Percentiles rank a stretch among this genome's conserved stretches.
phyloP scores from a whole-genome alignment of 2,329 filamentous ascomycete genomes.

The Cadophora gregata region DNA sequence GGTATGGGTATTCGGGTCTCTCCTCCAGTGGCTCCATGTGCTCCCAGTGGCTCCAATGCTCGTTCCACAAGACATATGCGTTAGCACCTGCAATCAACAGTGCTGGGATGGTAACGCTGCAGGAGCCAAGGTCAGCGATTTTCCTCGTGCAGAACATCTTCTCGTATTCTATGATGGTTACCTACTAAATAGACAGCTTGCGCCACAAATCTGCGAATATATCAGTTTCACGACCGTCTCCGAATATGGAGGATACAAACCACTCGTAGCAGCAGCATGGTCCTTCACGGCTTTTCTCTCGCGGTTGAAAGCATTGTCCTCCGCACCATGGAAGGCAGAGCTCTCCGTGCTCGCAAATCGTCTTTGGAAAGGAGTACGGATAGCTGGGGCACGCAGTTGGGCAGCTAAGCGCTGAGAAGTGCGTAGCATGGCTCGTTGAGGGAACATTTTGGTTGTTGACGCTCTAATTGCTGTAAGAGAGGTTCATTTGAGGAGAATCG shows the following conservation, averaged over 20 bases:
- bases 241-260: constrained; percentile 58
- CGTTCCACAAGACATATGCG: constrained; percentile 88
- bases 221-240: constrained; percentile 44
- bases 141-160: constrained; percentile 9
- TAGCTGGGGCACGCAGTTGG: constrained; percentile 60
- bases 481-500: constrained; percentile 24
- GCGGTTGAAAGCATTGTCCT: constrained; percentile 91
- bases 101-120: constrained; percentile 75
- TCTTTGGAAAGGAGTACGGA: constrained; percentile 67
- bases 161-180: constrained; percentile 13
- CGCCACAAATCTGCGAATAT: constrained; percentile 79
- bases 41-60: constrained; percentile 95
- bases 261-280: constrained; percentile 83
- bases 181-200: constrained; percentile 96
- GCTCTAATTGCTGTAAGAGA: constrained; percentile 36
- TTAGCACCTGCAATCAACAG: constrained; percentile 78
- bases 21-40: constrained; percentile 90
- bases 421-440: constrained; percentile 66
- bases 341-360: constrained; percentile 69
- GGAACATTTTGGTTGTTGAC: constrained; percentile 59
- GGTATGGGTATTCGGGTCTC: constrained; percentile 91
- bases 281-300: constrained; percentile 91
- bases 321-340: constrained; percentile 62
- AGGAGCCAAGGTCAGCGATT: constrained; percentile 31
- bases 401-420: constrained; percentile 66